Conservation (phyloP, 106 monocot species). For the Dendrobium huoshanense region DNA sequence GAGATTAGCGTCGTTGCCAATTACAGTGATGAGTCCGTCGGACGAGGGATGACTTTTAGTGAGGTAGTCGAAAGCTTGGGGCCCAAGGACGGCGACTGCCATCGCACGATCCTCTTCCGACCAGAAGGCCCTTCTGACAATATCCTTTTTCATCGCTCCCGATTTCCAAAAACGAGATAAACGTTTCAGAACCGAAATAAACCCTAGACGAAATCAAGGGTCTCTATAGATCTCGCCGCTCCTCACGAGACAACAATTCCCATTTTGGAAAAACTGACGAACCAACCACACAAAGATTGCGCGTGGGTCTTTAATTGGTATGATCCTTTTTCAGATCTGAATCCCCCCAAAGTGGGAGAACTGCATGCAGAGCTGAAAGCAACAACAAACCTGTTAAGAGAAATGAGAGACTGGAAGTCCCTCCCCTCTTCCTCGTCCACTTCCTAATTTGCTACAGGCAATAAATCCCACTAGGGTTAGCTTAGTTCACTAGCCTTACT, state of each 20-base stretch:
- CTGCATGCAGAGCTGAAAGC: background rate
- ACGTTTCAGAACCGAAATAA: constrained; percentile 1
- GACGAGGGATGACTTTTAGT: constrained; percentile 25
- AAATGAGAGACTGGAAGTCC: background rate
- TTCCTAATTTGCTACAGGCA: background rate
- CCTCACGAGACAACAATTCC: background rate
- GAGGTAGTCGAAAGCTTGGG: constrained; percentile 54
- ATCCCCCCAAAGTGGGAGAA: background rate
- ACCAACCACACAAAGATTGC: background rate
- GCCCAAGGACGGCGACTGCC: constrained; percentile 54
- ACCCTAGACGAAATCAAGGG: constrained; percentile 5
- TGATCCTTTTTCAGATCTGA: background rate
- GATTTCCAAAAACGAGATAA: background rate
- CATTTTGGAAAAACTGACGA: background rate
- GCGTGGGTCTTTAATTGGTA: background rate
- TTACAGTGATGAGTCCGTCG: constrained; percentile 41
- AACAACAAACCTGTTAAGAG: background rate
- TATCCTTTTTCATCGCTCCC: constrained; percentile 1
- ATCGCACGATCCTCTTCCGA: constrained; percentile 42
- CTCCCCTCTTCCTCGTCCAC: background rate
- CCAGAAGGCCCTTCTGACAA: constrained; percentile 29
- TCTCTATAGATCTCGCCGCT: background rate
- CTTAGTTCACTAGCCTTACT: background rate
- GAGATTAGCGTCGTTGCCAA: constrained; percentile 38
- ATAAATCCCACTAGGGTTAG: background rate